Evolutionary conservation across 2,329 filamentous ascomycete species (phyloP).

Genomic region (Cladophialophora yegresii): DNA sequence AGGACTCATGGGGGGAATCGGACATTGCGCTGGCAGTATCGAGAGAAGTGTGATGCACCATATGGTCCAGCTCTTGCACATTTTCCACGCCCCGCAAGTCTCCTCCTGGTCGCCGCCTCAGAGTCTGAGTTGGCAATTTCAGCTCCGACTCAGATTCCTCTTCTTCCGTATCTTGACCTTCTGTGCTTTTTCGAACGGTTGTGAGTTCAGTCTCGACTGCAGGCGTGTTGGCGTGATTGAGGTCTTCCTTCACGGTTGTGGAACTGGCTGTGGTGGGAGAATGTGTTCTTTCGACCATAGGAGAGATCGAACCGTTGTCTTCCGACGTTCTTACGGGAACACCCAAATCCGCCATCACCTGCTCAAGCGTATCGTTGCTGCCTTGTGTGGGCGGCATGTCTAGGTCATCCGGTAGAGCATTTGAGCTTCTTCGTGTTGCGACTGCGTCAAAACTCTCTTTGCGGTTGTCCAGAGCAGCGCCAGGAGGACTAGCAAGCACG

Average conservation of each 20-base stretch:
- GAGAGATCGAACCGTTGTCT: neutral
- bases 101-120: slow-evolving; percentile 73
- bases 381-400: slow-evolving; percentile 11
- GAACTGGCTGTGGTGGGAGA: slow-evolving; percentile 27
- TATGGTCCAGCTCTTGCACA: slow-evolving; percentile 61
- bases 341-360: neutral
- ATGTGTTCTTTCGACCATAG: slow-evolving; percentile 4
- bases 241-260: slow-evolving; percentile 10
- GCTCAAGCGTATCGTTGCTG: slow-evolving; percentile 14
- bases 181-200: neutral
- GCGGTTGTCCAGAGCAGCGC: slow-evolving; percentile 1
- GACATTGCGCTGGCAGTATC: slow-evolving; percentile 43
- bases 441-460: slow-evolving; percentile 27
- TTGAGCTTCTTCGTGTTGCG: slow-evolving; percentile 32
- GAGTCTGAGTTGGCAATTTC: slow-evolving; percentile 52
- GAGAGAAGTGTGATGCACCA: slow-evolving; percentile 42
- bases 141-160: slow-evolving; percentile 5
- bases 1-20: slow-evolving; percentile 37
- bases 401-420: slow-evolving; percentile 21
- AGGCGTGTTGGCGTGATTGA: neutral
- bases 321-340: neutral
- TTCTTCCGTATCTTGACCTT: slow-evolving; percentile 1
- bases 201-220: neutral
- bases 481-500: neutral
- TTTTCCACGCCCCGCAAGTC: slow-evolving; percentile 70